These are phyloP conservation scores for Lepidopterella palustris DNA, from an alignment of 495 filamentous ascomycete genomes.

Conservation along the genomic window DNA sequence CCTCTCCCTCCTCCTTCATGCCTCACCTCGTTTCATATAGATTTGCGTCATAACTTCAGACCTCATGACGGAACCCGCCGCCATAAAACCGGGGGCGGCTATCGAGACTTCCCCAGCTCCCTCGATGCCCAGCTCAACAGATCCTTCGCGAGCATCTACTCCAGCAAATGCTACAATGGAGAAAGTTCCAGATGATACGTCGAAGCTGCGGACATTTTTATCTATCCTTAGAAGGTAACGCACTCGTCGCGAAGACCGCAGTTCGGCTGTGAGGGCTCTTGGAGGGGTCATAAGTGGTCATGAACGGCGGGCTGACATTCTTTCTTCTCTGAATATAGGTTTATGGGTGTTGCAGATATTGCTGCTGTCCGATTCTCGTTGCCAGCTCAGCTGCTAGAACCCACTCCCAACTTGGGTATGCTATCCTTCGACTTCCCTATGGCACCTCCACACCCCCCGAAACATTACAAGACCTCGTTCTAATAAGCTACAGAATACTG, in stretches of 20 bases:
- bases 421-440: not conserved
- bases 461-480: not conserved
- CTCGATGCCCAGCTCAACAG: conserved; percentile 11
- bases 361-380: conserved; percentile 93
- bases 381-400: conserved; percentile 90
- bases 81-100: not conserved
- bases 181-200: conserved; percentile 68
- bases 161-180: conserved; percentile 39
- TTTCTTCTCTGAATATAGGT: conserved; percentile 44
- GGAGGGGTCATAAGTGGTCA: too few species aligned
- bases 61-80: not conserved
- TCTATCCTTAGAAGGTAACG: conserved; percentile 69
- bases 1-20: too few species aligned
- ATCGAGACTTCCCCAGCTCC: conserved; percentile 5
- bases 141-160: conserved; percentile 22
- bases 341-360: conserved; percentile 92
- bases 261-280: not conserved
- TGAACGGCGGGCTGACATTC: not conserved
- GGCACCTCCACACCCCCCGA: not conserved
- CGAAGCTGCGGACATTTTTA: conserved; percentile 77
- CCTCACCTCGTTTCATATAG: too few species aligned
- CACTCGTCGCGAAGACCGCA: not conserved
- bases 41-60: not conserved
- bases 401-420: conserved; percentile 81
- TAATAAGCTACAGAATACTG: conserved; percentile 67